Base-by-base conservation (phyloP, 768 basidiomycete genomes). In the Candolleomyces eurysporus region DNA sequence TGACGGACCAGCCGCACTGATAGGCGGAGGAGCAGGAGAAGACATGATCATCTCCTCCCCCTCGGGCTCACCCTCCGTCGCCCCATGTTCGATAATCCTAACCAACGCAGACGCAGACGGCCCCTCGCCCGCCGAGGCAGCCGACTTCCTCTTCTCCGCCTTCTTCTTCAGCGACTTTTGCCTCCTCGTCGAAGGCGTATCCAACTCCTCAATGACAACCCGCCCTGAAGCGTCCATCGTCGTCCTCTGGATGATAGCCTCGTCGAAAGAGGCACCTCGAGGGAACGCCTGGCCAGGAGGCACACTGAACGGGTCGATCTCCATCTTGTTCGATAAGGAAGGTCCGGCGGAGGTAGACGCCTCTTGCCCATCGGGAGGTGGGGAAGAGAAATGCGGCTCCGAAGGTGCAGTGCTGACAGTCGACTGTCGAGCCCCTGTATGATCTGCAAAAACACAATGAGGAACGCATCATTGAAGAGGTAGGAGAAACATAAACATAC, bases 171-270 rank as follows among this genome's bases (percentile, higher is more conserved):
- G 70, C 19, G 77, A 78, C 72, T 87, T 89, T 71, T 84, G 79
- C 54, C 82, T 79, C 4, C 90, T 83, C 45, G 83, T 87, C 4
- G 81, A 81, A 40, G 90, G 90, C 5, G 90, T 87, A 66, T 91
- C 90, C 22, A 91, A 76, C 61, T 85, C 84, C 67, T 92, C 89
- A 59, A 91, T 82, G 58, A 90, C 82, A 51, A 87, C 78, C 60
- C 73, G 78, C n/a, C 82, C 82, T 48, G 75, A 75, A n/a, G 80
- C 73, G 21, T 67, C 64, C 11, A 67, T 66, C 11, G 76, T 67
- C 13, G 73, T 71, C 19, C 62, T 69, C 16, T 61, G 67, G 22
- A 63, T 68, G 61, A 54, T 64, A 63, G 56, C 59, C 43, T 54
- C 60, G 16, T 16, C 46, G 30, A 61, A 50, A 17, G 53, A 43